These are phyloP conservation scores for Kwoniella pini DNA, from an alignment of 768 basidiomycete species.

Conservation along the genomic window DNA sequence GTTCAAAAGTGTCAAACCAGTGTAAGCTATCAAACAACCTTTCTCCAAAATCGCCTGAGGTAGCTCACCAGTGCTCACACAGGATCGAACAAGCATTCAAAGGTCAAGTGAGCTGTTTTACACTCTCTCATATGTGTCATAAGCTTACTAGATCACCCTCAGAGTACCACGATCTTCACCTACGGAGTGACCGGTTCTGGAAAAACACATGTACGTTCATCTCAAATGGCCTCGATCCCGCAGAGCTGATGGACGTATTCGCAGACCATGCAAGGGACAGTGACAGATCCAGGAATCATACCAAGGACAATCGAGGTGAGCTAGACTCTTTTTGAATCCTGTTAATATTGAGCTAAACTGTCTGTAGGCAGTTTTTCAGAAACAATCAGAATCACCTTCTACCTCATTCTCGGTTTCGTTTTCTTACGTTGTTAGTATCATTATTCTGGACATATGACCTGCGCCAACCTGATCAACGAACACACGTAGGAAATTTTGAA, in stretches of 20 bases:
- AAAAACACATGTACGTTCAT: slow-evolving; percentile 61
- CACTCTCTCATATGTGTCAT: not conserved
- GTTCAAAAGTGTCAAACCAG: slow-evolving; percentile 69
- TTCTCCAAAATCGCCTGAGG: not conserved
- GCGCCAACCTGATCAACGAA: no score
- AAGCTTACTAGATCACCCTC: no score
- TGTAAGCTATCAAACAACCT: slow-evolving; percentile 48
- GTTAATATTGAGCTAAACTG: not conserved
- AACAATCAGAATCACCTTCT: slow-evolving; percentile 48
- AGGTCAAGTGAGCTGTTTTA: slow-evolving; percentile 65
- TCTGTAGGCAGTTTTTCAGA: slow-evolving; percentile 38
- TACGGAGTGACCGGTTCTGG: slow-evolving; percentile 90
- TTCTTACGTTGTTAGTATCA: slow-evolving; percentile 64
- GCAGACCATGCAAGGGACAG: slow-evolving; percentile 86
- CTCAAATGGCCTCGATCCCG: not conserved
- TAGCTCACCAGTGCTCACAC: not conserved
- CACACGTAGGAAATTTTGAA: slow-evolving; percentile 83
- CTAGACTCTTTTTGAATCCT: not conserved
- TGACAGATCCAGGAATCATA: slow-evolving; percentile 75
- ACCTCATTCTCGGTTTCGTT: slow-evolving; percentile 59
- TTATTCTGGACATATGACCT: no score
- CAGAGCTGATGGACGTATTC: not conserved
- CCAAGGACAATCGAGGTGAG: slow-evolving; percentile 73
- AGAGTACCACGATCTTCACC: slow-evolving; percentile 85
- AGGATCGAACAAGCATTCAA: slow-evolving; percentile 70